Conservation (phyloP, 306 rosid species). For the Ormosia emarginata region DNA sequence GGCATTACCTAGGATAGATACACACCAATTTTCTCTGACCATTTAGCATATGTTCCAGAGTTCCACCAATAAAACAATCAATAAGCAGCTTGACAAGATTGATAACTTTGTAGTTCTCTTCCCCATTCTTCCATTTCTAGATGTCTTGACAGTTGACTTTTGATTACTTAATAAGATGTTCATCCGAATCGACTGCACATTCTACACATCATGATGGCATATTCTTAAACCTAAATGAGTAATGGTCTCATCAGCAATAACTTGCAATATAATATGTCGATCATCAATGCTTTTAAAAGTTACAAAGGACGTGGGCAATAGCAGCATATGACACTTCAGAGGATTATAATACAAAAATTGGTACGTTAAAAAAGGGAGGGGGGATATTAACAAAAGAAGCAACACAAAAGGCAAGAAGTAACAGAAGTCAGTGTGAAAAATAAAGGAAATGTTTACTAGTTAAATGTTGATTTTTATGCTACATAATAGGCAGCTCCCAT, state of each 20-base stretch:
- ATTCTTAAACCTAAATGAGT: background rate
- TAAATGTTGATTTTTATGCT: background rate
- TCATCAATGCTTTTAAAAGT: background rate
- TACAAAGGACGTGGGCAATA: background rate
- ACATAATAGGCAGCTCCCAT: background rate
- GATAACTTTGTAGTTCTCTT: background rate
- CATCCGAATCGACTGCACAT: background rate
- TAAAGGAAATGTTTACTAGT: conserved; percentile 22
- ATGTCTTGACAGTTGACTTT: background rate
- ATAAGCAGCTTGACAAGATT: background rate
- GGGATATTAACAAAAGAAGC: background rate
- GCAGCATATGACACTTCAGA: background rate
- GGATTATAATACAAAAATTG: background rate
- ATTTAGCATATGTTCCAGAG: background rate
- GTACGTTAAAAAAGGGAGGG: background rate
- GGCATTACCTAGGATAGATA: background rate
- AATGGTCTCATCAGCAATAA: background rate
- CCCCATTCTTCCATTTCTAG: background rate
- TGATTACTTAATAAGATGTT: background rate
- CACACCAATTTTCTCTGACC: background rate
- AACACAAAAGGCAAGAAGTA: background rate
- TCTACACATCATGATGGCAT: background rate
- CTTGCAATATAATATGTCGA: background rate
- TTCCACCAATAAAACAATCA: background rate
- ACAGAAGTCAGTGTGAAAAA: background rate